These are phyloP conservation scores for Phaeolepiota aurea DNA, from an alignment of 768 basidiomycete species.

Conservation along the genomic window DNA sequence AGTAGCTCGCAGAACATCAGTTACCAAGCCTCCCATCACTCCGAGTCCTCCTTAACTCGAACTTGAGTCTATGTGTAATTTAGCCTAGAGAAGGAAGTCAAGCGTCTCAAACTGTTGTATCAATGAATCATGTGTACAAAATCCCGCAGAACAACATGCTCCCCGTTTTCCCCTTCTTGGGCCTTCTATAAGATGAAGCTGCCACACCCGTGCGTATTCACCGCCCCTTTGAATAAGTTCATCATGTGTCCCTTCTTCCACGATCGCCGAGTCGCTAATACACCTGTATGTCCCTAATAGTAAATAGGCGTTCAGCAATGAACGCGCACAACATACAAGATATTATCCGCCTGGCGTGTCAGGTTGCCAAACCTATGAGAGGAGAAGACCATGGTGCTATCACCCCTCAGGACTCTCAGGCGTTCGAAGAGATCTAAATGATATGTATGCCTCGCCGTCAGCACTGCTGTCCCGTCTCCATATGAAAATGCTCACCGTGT, in stretches of 20 bases:
- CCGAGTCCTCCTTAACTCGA: no score
- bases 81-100: no score
- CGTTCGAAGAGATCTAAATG: slow-evolving; percentile 60
- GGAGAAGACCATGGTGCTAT: slow-evolving; percentile 79
- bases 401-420: slow-evolving; percentile 54
- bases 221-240: slow-evolving; percentile 44
- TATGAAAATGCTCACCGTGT: slow-evolving; percentile 34
- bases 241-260: slow-evolving; percentile 64
- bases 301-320: neutral
- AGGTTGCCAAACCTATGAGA: slow-evolving; percentile 67
- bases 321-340: slow-evolving; percentile 35
- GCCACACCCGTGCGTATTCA: slow-evolving; percentile 70
- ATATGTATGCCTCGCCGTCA: no score
- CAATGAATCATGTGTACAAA: no score
- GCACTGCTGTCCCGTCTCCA: neutral
- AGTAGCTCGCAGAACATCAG: no score
- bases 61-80: no score
- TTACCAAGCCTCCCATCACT: no score
- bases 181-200: no score
- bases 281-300: slow-evolving; percentile 44
- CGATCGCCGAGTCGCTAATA: slow-evolving; percentile 52
- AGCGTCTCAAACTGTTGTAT: no score
- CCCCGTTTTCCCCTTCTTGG: no score
- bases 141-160: no score
- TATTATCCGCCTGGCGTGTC: slow-evolving; percentile 63